These are phyloP conservation scores for Patellaria atrata DNA, from an alignment of 495 filamentous ascomycete species.

Conservation along the genomic window DNA sequence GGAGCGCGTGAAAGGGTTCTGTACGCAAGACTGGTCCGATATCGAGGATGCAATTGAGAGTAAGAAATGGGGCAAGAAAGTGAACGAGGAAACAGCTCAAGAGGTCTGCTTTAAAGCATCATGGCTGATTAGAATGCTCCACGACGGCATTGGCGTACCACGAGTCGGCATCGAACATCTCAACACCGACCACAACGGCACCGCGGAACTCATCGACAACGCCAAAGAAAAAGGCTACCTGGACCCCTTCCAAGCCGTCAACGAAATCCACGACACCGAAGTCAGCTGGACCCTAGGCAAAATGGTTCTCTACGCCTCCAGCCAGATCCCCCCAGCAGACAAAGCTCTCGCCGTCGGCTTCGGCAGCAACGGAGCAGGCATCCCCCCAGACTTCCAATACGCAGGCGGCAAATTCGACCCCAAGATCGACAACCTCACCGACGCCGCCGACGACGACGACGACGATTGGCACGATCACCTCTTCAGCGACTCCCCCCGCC, in stretches of 20 bases:
- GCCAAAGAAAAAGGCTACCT: slow-evolving; percentile 69
- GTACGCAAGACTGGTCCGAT: slow-evolving; percentile 62
- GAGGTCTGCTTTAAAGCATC: slow-evolving; percentile 96
- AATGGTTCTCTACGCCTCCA: slow-evolving; percentile 92
- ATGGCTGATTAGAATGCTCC: slow-evolving; percentile 92
- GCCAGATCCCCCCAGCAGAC: slow-evolving; percentile 55
- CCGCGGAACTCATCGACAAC: slow-evolving; percentile 53
- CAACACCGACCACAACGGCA: slow-evolving; percentile 45
- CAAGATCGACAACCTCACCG: slow-evolving; percentile 33
- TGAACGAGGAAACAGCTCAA: slow-evolving; percentile 55
- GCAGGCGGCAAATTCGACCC: slow-evolving; percentile 41
- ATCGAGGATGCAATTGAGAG: slow-evolving; percentile 50
- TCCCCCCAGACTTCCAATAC: slow-evolving; percentile 70
- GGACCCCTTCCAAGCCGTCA: slow-evolving; percentile 80
- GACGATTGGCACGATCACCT: slow-evolving; percentile 64
- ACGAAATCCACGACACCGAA: slow-evolving; percentile 84
- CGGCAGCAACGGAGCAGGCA: slow-evolving; percentile 57
- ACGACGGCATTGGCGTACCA: slow-evolving; percentile 89
- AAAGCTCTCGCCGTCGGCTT: slow-evolving; percentile 71
- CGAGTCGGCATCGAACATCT: slow-evolving; percentile 66
- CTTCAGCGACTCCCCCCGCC: slow-evolving; percentile 44
- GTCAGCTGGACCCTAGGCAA: slow-evolving; percentile 98
- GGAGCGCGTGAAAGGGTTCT: slow-evolving; percentile 69
- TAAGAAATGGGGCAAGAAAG: slow-evolving; percentile 62
- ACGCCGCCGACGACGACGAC: slow-evolving; percentile 35